Percentiles rank a stretch among this genome's conserved stretches.
These are phyloP conservation scores for Eucalyptus pauciflora DNA, from an alignment of 345 rosid species.

Conservation along the genomic window DNA sequence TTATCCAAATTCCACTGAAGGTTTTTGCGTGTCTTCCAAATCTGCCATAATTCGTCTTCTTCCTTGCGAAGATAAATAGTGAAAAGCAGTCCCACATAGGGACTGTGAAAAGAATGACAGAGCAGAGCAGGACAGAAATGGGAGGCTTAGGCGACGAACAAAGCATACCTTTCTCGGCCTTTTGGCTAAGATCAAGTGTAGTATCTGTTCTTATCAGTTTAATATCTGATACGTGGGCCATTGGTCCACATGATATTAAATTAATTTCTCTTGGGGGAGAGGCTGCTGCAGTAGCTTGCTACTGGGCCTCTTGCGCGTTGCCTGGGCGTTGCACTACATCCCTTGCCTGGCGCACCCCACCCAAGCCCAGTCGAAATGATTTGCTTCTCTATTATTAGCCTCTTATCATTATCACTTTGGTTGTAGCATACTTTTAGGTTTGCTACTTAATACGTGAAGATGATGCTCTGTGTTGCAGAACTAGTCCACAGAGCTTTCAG, in stretches of 20 bases:
- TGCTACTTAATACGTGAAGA: not conserved
- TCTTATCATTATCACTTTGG: not conserved
- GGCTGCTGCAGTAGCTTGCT: not conserved
- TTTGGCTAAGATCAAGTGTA: conserved; percentile 55
- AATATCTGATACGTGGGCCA: conserved; percentile 33
- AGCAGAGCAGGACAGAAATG: not conserved
- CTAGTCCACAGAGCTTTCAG: not conserved
- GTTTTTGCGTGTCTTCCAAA: not conserved
- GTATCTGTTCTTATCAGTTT: conserved; percentile 48
- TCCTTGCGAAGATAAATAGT: not conserved
- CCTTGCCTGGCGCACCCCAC: not conserved
- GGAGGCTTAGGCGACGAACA: not conserved
- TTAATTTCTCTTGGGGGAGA: not conserved
- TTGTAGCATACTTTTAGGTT: not conserved
- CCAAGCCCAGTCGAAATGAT: not conserved
- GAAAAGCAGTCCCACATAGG: not conserved
- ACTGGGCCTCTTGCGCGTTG: not conserved
- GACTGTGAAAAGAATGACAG: not conserved
- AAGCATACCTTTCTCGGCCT: conserved; percentile 44
- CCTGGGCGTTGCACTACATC: not conserved
- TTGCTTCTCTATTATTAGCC: not conserved
- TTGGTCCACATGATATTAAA: conserved; percentile 17
- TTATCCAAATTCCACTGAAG: not conserved
- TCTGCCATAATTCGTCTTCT: not conserved
- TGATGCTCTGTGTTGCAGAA: not conserved